Evolutionary conservation across 441 rosid species (phyloP).

Genomic region (Sinapis alba): DNA sequence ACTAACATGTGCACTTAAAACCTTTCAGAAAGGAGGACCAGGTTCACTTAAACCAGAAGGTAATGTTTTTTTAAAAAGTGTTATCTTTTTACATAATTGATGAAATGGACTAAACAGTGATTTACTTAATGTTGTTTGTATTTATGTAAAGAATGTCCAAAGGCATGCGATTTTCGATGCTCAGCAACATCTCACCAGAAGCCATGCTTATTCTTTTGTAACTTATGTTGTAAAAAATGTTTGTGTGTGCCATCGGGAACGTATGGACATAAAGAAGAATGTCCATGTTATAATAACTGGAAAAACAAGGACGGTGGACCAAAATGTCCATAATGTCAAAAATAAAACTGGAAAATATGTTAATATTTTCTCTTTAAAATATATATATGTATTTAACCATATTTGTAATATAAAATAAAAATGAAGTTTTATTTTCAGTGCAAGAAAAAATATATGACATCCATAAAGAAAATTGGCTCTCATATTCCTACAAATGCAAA

Average conservation of each 20-base stretch:
- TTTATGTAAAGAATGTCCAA: conserved; percentile 40
- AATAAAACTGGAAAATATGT: not conserved
- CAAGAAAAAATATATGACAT: too few species aligned
- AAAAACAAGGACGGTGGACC: conserved; percentile 42
- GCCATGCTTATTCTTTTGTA: conserved; percentile 46
- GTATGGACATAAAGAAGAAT: conserved; percentile 52
- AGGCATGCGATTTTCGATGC: conserved; percentile 44
- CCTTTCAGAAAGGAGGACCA: conserved; percentile 25
- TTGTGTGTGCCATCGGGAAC: conserved; percentile 57
- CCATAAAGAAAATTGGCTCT: too few species aligned
- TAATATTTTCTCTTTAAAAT: not conserved
- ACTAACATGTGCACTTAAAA: not conserved
- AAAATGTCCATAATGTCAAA: conserved; percentile 22
- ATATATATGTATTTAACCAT: not conserved
- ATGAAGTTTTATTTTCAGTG: too few species aligned
- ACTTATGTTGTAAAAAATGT: conserved; percentile 46
- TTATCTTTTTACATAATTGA: not conserved
- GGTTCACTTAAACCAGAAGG: conserved; percentile 13
- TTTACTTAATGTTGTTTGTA: not conserved
- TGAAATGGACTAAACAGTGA: not conserved
- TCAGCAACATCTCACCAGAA: conserved; percentile 38
- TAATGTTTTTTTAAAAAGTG: not conserved
- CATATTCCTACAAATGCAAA: too few species aligned
- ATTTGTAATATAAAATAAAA: not conserved
- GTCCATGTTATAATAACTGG: conserved; percentile 52